phyloP scores from a whole-genome alignment of 768 basidiomycete genomes.

The Mycena alexandri region DNA sequence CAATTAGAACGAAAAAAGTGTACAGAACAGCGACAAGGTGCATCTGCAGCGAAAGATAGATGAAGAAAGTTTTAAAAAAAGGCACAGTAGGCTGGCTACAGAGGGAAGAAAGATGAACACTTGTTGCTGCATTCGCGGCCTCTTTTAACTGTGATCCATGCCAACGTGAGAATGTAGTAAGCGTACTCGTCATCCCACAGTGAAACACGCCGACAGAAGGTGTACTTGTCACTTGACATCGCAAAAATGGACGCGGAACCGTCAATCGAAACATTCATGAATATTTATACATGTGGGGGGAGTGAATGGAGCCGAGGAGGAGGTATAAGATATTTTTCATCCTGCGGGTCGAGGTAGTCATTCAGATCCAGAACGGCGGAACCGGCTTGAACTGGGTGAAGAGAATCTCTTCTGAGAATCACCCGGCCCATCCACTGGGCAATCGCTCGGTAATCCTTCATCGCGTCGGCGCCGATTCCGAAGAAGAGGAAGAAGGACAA shows the following conservation, averaged over 20 bases:
- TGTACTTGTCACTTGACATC: not conserved
- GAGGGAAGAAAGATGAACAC: not conserved
- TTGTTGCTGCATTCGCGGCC: not conserved
- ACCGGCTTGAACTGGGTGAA: not conserved
- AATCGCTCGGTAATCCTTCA: conserved; percentile 45
- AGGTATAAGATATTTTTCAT: too few species aligned
- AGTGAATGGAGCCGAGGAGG: too few species aligned
- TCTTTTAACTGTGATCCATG: not conserved
- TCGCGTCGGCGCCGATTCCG: conserved; percentile 53
- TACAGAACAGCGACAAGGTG: conserved; percentile 6
- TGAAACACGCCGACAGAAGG: not conserved
- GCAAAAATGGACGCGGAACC: too few species aligned
- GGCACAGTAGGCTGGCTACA: not conserved
- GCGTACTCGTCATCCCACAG: not conserved
- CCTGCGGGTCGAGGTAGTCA: not conserved
- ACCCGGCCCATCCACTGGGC: conserved; percentile 1
- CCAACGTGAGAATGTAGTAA: not conserved
- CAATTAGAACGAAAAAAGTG: not conserved
- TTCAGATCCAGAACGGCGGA: not conserved
- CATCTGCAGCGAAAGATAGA: not conserved
- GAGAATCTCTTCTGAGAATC: not conserved
- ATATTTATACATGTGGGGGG: too few species aligned
- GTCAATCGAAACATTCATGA: too few species aligned
- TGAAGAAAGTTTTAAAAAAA: not conserved
- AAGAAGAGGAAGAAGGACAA: conserved; percentile 60